Evolutionary conservation across 192 early-diverging fungal species (phyloP).

Genomic region (Funneliformis geosporum): DNA sequence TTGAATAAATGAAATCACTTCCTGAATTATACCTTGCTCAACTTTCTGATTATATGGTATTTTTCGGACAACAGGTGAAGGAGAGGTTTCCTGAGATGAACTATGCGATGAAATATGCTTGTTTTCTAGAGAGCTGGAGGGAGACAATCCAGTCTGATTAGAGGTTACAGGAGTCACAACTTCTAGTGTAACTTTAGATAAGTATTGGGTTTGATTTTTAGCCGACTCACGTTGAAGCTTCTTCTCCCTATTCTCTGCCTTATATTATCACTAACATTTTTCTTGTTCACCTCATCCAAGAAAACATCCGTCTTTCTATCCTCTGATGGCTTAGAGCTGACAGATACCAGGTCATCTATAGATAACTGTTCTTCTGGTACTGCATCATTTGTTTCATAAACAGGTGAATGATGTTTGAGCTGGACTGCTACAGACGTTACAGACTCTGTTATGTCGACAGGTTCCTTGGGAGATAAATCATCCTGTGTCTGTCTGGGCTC

Average conservation of each 20-base stretch:
- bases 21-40: conserved; percentile 27
- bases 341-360: not conserved
- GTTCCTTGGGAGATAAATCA: no score
- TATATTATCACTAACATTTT: not conserved
- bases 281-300: not conserved
- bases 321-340: conserved; percentile 6
- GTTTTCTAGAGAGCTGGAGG: no score
- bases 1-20: conserved; percentile 24
- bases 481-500: no score
- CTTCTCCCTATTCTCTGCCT: conserved; percentile 1
- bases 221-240: not conserved
- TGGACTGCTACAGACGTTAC: no score
- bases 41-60: conserved; percentile 21
- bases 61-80: not conserved
- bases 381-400: no score
- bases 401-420: not conserved
- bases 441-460: no score
- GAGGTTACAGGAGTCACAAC: no score
- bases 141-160: no score
- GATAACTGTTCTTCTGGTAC: not conserved
- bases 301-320: conserved; percentile 16
- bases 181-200: no score
- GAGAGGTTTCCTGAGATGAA: not conserved
- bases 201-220: no score
- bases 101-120: no score